Base-by-base conservation (phyloP, 306 rosid genomes). In the Trifolium fragiferum region DNA sequence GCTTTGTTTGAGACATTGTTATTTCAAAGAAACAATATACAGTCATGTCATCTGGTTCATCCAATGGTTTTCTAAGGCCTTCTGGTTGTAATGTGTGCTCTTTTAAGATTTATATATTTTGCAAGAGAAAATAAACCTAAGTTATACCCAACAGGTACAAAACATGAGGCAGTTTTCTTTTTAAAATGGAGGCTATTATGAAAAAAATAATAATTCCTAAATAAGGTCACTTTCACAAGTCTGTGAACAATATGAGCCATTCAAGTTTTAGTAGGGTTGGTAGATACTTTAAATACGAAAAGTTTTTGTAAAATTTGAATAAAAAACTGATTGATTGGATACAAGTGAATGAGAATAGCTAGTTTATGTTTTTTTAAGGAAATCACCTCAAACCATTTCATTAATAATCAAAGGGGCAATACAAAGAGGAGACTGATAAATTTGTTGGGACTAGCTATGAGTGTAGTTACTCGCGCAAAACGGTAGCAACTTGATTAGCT, bases 1-100 rank as follows among this genome's bases (percentile, higher is more conserved):
- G 62, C 46, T 21, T 43, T 54, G 68, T 47, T 70, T 54, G 69
- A 61, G 37, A 19, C 60, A 66, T 69, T 69, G 64, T 55, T 64
- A 49, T 47, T 38, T 69, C 43, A 33, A 68, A 78, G 73, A 73
- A 73, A 33, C 68, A 69, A 68, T 15, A 12, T n/a, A 11, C 4
- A 33, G 70, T 9, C 67, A 71, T 55, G 38, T 8, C 33, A 15
- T 43, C 50, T 13, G 19, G 33, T 71, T 40, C 50, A 57, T 76
- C 25, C 38, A 66, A 11, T 51, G 27, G 19, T 47, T 60, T 55
- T 23, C 32, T 43, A 6, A 54, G 10, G 16, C 10, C 32, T 38
- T 66, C 40, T 53, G 32, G 20, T 40, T 57, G 51, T 51, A 38
- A n/a, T 6, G 40, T 25, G 3, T 55, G 35, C 9, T 67, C 23